phyloP scores from a whole-genome alignment of 202 grass and related monocot species.

The Panicum hallii region DNA sequence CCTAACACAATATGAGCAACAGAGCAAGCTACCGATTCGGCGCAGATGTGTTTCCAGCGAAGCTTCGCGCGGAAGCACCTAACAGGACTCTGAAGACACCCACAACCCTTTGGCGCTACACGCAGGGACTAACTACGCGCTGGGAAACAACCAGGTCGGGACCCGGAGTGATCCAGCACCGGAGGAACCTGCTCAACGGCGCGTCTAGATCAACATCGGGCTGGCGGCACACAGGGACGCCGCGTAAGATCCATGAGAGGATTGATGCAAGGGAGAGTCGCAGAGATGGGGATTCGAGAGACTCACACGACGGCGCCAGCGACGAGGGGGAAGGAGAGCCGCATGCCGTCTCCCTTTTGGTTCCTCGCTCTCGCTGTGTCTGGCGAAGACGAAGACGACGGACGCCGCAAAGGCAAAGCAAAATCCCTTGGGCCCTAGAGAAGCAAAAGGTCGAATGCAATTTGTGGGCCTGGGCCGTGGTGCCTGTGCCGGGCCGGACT shows the following conservation, averaged over 20 bases:
- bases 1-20: neutral
- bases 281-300: neutral
- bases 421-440: neutral
- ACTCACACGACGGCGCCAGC: slow-evolving; percentile 29
- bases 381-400: neutral
- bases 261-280: neutral
- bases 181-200: neutral
- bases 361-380: neutral
- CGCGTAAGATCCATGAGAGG: neutral
- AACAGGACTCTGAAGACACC: neutral
- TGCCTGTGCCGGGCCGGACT: neutral
- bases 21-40: neutral
- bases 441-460: neutral
- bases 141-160: neutral
- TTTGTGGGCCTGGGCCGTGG: neutral
- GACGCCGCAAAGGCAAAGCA: neutral
- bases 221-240: neutral
- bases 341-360: neutral
- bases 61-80: neutral
- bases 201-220: neutral
- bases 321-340: slow-evolving; percentile 25
- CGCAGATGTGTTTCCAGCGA: neutral
- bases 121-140: neutral
- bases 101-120: neutral
- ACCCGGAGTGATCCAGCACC: neutral